A percentile compares a stretch with the other conserved stretches of the same genome.
Conservation (phyloP, 2,329 filamentous ascomycete genomes). For the Stromatinia cepivora region DNA sequence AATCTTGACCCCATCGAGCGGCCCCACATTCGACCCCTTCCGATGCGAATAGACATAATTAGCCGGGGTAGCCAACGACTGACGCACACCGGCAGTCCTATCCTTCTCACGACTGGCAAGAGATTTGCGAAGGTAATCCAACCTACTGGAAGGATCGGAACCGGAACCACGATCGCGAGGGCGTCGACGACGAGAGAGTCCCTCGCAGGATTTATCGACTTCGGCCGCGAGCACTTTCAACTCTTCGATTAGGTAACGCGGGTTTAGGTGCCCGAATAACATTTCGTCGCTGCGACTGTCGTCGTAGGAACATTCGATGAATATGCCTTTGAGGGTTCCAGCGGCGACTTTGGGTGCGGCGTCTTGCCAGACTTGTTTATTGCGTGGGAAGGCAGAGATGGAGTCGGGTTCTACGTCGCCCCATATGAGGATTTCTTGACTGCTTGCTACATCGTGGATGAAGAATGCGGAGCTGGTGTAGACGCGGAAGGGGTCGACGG, state of each 20-base stretch:
- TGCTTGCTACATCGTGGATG: conserved; percentile 71
- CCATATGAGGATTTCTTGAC: conserved; percentile 84
- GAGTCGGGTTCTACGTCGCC: conserved; percentile 94
- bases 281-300: conserved; percentile 74
- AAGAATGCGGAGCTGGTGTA: conserved; percentile 94
- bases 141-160: no score
- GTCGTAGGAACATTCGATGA: conserved; percentile 95
- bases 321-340: conserved; percentile 74
- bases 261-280: conserved; percentile 87
- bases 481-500: conserved; percentile 51
- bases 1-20: conserved; percentile 70
- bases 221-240: conserved; percentile 64
- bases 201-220: conserved; percentile 24
- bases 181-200: neutral
- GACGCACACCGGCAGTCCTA: neutral
- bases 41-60: neutral
- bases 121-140: neutral
- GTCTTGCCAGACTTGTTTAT: conserved; percentile 80
- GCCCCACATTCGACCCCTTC: no score
- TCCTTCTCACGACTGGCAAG: neutral
- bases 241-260: conserved; percentile 78
- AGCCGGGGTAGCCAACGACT: neutral
- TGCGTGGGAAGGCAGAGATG: conserved; percentile 78
- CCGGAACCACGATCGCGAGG: neutral
- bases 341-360: conserved; percentile 80